phyloP scores from a whole-genome alignment of 2,329 filamentous ascomycete species.

The Phyllosticta capitalensis region DNA sequence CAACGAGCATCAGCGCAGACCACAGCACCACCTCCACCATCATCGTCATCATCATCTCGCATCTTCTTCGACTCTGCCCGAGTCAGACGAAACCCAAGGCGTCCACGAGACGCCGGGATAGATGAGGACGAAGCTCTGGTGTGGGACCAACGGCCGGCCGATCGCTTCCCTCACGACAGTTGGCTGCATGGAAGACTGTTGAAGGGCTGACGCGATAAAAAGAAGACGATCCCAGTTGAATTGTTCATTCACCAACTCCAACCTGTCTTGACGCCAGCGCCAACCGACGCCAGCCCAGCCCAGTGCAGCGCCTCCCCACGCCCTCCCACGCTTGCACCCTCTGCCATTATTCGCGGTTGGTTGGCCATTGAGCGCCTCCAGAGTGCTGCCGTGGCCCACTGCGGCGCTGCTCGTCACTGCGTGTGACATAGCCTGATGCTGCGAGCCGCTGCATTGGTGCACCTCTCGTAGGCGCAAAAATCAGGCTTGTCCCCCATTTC shows the following conservation, averaged over 20 bases:
- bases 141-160: constrained; percentile 11
- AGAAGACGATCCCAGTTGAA: constrained; percentile 10
- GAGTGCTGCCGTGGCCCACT: constrained; percentile 4
- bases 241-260: too few species aligned
- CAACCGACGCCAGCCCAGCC: background rate
- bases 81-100: background rate
- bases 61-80: background rate
- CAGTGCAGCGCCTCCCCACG: background rate
- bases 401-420: constrained; percentile 7
- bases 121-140: constrained; percentile 1
- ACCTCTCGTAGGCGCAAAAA: constrained; percentile 1
- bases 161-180: constrained; percentile 7
- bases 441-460: constrained; percentile 8
- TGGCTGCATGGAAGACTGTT: background rate
- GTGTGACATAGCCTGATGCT: constrained; percentile 10
- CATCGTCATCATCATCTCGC: background rate
- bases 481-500: constrained; percentile 1
- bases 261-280: background rate
- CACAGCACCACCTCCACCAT: background rate
- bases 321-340: background rate
- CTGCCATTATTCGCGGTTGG: too few species aligned
- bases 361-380: too few species aligned
- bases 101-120: constrained; percentile 2
- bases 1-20: too few species aligned
- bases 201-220: constrained; percentile 9